A percentile compares a stretch with the other conserved stretches of the same genome.
phyloP scores from a whole-genome alignment of 2,329 filamentous ascomycete genomes.

The Fusarium dlaminii region DNA sequence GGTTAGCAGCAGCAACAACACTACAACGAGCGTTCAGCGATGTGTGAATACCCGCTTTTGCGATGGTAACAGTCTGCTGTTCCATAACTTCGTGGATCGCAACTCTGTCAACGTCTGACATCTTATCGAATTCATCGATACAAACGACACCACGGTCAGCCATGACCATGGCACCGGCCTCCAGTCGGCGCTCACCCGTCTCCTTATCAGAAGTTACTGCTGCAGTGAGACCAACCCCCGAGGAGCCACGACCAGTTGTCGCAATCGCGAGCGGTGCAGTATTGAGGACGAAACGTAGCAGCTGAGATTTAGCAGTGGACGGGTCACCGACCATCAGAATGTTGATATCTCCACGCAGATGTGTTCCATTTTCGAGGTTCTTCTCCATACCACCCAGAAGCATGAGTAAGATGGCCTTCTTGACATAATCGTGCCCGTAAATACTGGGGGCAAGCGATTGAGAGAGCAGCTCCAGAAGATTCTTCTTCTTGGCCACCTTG shows the following conservation, averaged over 20 bases:
- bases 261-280: constrained; percentile 96
- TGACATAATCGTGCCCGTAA: constrained; percentile 96
- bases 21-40: constrained; percentile 96
- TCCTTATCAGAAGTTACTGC: constrained; percentile 98
- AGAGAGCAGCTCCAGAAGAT: constrained; percentile 90
- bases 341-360: constrained; percentile 98
- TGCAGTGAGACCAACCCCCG: constrained; percentile 95
- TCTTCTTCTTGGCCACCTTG: constrained; percentile 93
- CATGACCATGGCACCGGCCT: constrained; percentile 98
- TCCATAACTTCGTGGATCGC: constrained; percentile 99
- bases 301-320: constrained; percentile 97
- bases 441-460: constrained; percentile 97
- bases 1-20: constrained; percentile 95
- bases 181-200: constrained; percentile 91
- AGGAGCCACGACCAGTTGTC: constrained; percentile 95
- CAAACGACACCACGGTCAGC: constrained; percentile 96
- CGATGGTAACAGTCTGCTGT: constrained; percentile 98
- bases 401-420: constrained; percentile 96
- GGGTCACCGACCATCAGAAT: constrained; percentile 99
- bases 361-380: constrained; percentile 96
- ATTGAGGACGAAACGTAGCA: constrained; percentile 95
- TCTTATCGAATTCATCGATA: constrained; percentile 99
- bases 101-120: constrained; percentile 97
- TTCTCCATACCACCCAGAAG: constrained; percentile 96
- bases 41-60: constrained; percentile 97